Conservation (phyloP, 345 rosid genomes). For the Limnanthes douglasii region DNA sequence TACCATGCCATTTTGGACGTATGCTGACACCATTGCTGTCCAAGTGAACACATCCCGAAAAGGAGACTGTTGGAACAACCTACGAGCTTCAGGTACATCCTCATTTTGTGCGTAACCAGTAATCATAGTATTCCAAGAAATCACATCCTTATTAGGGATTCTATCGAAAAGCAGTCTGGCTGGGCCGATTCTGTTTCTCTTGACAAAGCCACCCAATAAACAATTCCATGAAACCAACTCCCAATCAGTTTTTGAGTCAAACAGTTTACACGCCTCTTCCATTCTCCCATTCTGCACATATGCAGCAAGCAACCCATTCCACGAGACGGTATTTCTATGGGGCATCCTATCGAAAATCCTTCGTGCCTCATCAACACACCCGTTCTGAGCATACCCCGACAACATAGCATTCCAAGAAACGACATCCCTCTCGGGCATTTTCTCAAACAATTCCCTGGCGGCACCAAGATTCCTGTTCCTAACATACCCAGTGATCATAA, state of each 20-base stretch:
- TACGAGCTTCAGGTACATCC: constrained; percentile 29
- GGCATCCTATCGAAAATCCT: constrained; percentile 38
- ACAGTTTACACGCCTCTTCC: constrained; percentile 34
- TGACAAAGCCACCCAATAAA: constrained; percentile 50
- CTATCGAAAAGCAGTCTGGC: constrained; percentile 33
- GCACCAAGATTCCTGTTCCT: constrained; percentile 17
- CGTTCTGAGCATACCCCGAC: constrained; percentile 39
- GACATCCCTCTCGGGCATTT: constrained; percentile 30
- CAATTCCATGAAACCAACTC: constrained; percentile 56
- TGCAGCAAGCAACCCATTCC: constrained; percentile 45
- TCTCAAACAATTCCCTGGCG: constrained; percentile 27
- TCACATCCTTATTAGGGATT: constrained; percentile 31
- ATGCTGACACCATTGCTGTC: constrained; percentile 58
- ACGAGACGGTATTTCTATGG: constrained; percentile 29
- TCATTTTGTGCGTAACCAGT: constrained; percentile 48
- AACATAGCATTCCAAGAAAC: constrained; percentile 42
- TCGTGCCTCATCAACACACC: constrained; percentile 34
- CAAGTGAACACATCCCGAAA: constrained; percentile 47
- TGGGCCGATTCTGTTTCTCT: constrained; percentile 23
- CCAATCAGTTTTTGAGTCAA: constrained; percentile 31
- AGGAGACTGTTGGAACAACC: constrained; percentile 38
- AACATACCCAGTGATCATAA: constrained; percentile 30
- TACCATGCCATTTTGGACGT: constrained; percentile 37
- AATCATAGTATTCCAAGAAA: constrained; percentile 50
- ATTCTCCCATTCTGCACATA: constrained; percentile 53